Evolutionary conservation across 768 basidiomycete genomes (phyloP), one percentile per base, ranked within the genome.

Genomic region (Amanita phalloides): DNA sequence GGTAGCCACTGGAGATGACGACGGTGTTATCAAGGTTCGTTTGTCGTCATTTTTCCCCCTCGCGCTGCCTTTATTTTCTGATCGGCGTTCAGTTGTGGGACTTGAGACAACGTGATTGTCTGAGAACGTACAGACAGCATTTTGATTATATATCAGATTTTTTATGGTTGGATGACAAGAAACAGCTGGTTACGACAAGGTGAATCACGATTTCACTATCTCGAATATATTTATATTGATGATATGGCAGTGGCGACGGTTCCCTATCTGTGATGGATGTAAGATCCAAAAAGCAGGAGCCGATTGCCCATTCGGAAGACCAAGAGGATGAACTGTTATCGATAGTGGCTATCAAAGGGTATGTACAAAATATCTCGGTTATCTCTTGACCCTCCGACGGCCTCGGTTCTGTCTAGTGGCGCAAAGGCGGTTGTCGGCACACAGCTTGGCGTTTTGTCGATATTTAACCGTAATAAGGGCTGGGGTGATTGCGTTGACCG

Each of bases 71-170:
- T 33, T 17, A 1, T 17, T 30, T 43, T 50, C 49, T 50, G 17
- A 50, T 25, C 39, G 35, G 39, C 13, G 11, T 43, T 39, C 58
- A 96, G 93, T 74, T 97, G 23, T 96, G 93, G 93, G 93, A 96
- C 63, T 82, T 87, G 20, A 74, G 92, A 53, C 76, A 81, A 60
- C 68, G 71, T 47, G 82, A 82, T 7, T 72, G 75, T 42, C 68
- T 85, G 14, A 76, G 84, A 33, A 70, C 74, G 17, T 92, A 91
- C 62, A 79, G 70, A 28, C 94, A 96, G 46, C 94, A 97, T 60
- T 92, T 86, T 62, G 93, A 96, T 67, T 96, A 91, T 62, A 92
- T 96, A 51, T 87, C 90, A 35, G 92, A 93, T 64, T 92, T 96
- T 66, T 68, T 88, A 36, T 96, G 86, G 81, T 64, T 92, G 51